Evolutionary conservation across 2,329 filamentous ascomycete species (phyloP).

Genomic region (Immersiporthe knoxdaviesiana): DNA sequence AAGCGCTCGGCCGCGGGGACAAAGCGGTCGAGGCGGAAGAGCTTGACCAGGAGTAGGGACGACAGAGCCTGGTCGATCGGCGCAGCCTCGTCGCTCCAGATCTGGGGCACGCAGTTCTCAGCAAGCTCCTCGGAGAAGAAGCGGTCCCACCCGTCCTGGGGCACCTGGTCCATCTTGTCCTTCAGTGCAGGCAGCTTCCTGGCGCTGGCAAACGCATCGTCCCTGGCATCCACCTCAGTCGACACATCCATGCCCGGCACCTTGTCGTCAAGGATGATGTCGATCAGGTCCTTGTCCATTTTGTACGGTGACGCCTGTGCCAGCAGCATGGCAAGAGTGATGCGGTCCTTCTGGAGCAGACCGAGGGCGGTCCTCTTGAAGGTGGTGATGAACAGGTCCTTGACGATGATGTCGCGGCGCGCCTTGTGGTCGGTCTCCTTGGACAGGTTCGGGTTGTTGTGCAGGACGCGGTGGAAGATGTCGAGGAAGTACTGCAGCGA

Average conservation of each 20-base stretch:
- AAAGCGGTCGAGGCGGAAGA: constrained; percentile 94
- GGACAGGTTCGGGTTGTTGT: constrained; percentile 73
- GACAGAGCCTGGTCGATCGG: constrained; percentile 76
- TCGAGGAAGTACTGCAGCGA: constrained; percentile 97
- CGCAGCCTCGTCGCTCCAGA: constrained; percentile 69
- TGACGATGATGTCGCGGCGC: constrained; percentile 87
- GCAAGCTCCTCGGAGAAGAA: constrained; percentile 87
- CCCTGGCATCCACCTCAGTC: constrained; percentile 63
- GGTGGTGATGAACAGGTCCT: constrained; percentile 86
- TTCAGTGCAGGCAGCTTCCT: constrained; percentile 74
- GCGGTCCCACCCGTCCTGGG: constrained; percentile 70
- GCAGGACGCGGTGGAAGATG: constrained; percentile 92
- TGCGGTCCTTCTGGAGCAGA: constrained; percentile 88
- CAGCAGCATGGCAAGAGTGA: constrained; percentile 92
- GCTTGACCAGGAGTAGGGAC: constrained; percentile 87
- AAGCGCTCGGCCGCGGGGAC: constrained; percentile 93
- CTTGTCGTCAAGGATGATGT: constrained; percentile 79
- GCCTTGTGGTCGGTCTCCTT: constrained; percentile 74
- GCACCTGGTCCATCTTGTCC: constrained; percentile 66
- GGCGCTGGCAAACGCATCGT: constrained; percentile 70
- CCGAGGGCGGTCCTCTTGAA: constrained; percentile 94
- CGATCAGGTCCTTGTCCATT: constrained; percentile 90
- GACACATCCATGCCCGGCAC: constrained; percentile 80
- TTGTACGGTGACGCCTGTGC: constrained; percentile 94
- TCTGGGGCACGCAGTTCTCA: constrained; percentile 77